Evolutionary conservation across 2,329 filamentous ascomycete genomes (phyloP).

Genomic region (Aspergillus brasiliensis): DNA sequence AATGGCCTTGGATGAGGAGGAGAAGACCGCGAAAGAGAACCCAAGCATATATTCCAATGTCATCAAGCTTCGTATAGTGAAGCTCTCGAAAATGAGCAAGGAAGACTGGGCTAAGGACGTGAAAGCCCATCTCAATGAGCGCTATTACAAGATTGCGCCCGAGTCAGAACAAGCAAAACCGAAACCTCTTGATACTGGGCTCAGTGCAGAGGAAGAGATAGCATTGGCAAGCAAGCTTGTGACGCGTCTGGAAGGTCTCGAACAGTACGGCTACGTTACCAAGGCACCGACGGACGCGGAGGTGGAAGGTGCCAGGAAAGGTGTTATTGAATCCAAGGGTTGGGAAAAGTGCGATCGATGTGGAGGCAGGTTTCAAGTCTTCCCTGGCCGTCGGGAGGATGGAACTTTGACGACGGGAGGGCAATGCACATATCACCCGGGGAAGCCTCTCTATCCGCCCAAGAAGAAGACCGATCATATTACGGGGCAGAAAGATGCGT

Average conservation of each 20-base stretch:
- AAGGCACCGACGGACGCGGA: slow-evolving; percentile 65
- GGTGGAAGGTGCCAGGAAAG: slow-evolving; percentile 66
- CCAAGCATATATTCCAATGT: slow-evolving; percentile 76
- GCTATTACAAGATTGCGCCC: slow-evolving; percentile 38
- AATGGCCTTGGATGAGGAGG: slow-evolving; percentile 66
- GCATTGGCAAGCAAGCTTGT: slow-evolving; percentile 63
- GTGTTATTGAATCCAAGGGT: slow-evolving; percentile 67
- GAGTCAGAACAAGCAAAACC: slow-evolving; percentile 41
- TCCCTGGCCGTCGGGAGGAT: slow-evolving; percentile 75
- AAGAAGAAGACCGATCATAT: slow-evolving; percentile 58
- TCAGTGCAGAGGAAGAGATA: slow-evolving; percentile 69
- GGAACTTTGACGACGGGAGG: slow-evolving; percentile 79
- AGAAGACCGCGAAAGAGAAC: slow-evolving; percentile 69
- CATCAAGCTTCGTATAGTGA: slow-evolving; percentile 77
- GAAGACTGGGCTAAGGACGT: slow-evolving; percentile 71
- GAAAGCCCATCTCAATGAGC: slow-evolving; percentile 45
- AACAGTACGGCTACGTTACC: slow-evolving; percentile 74
- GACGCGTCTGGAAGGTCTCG: slow-evolving; percentile 66
- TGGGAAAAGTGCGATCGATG: slow-evolving; percentile 93
- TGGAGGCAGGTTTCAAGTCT: slow-evolving; percentile 83
- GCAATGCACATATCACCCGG: slow-evolving; percentile 78
- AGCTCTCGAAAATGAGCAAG: slow-evolving; percentile 72
- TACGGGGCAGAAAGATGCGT: slow-evolving; percentile 59
- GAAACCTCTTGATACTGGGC: slow-evolving; percentile 67
- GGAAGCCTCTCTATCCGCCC: slow-evolving; percentile 64